Percentiles rank a stretch among this genome's conserved stretches.
These are phyloP conservation scores for Papiliotrema laurentii DNA, from an alignment of 1,284 basidiomycete species.

Conservation along the genomic window DNA sequence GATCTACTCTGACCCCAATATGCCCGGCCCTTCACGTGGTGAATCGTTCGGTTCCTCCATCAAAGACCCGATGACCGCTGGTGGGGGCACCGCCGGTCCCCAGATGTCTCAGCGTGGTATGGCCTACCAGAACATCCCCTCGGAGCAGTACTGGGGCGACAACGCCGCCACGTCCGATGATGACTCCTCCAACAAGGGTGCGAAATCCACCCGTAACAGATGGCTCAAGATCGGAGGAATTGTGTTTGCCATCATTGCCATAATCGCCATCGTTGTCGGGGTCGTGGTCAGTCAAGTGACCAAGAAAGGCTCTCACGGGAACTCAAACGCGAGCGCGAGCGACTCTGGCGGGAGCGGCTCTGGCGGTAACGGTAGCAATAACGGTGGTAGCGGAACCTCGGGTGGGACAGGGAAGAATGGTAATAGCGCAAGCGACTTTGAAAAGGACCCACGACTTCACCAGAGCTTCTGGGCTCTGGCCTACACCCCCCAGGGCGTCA, in stretches of 20 bases:
- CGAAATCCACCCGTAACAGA: slow-evolving; percentile 13
- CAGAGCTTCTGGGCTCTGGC: slow-evolving; percentile 68
- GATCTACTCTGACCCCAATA: neutral
- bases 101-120: slow-evolving; percentile 5
- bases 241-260: slow-evolving; percentile 26
- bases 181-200: neutral
- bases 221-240: slow-evolving; percentile 22
- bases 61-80: slow-evolving; percentile 4
- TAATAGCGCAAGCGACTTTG: slow-evolving; percentile 57
- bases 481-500: slow-evolving; percentile 57
- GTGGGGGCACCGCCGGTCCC: slow-evolving; percentile 4
- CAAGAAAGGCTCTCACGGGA: slow-evolving; percentile 13
- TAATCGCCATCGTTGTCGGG: slow-evolving; percentile 27
- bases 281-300: slow-evolving; percentile 29
- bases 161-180: neutral
- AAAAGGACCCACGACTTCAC: slow-evolving; percentile 58
- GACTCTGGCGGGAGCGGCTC: neutral
- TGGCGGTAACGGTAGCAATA: slow-evolving; percentile 5
- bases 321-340: too few species aligned
- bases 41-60: neutral
- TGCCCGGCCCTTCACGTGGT: neutral
- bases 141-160: slow-evolving; percentile 23
- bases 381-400: slow-evolving; percentile 1
- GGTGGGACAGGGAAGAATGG: slow-evolving; percentile 1
- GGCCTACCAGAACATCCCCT: slow-evolving; percentile 28